Conservation (phyloP, 2,329 filamentous ascomycete genomes). For the Dothideomycetidae sp. region DNA sequence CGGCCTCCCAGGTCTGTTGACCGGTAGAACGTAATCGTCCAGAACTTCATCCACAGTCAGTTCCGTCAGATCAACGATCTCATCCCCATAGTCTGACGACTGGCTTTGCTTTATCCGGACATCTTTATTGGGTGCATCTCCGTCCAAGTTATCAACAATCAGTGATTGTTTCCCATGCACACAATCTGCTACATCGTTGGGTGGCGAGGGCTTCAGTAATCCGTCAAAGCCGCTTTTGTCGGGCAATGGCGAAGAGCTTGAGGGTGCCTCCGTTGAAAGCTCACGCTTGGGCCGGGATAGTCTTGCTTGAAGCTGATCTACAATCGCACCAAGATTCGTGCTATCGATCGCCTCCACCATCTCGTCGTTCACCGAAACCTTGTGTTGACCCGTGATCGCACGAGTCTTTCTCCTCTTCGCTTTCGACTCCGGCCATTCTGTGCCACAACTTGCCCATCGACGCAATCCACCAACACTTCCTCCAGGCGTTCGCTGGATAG, state of each 20-base stretch:
- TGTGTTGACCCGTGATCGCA: constrained; percentile 20
- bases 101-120: not conserved
- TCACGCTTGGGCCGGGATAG: constrained; percentile 19
- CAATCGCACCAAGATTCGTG: constrained; percentile 21
- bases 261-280: constrained; percentile 22
- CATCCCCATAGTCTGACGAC: constrained; percentile 13
- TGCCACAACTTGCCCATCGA: constrained; percentile 37
- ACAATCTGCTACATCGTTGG: not conserved
- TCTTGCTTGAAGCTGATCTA: constrained; percentile 33
- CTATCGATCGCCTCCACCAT: constrained; percentile 11
- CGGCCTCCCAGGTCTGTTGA: not conserved
- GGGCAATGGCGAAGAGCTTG: constrained; percentile 35
- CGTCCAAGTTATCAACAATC: not conserved
- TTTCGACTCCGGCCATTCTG: constrained; percentile 32
- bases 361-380: constrained; percentile 19
- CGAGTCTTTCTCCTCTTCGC: constrained; percentile 29
- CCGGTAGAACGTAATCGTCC: not conserved
- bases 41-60: constrained; percentile 7
- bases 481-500: constrained; percentile 27
- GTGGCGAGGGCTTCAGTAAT: constrained; percentile 1
- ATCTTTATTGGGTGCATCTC: not conserved
- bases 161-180: not conserved
- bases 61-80: constrained; percentile 13
- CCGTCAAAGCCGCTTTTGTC: constrained; percentile 17
- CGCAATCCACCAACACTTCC: constrained; percentile 33